Base-by-base conservation (phyloP, 139 green algal species). In the Eudorina sp. region DNA sequence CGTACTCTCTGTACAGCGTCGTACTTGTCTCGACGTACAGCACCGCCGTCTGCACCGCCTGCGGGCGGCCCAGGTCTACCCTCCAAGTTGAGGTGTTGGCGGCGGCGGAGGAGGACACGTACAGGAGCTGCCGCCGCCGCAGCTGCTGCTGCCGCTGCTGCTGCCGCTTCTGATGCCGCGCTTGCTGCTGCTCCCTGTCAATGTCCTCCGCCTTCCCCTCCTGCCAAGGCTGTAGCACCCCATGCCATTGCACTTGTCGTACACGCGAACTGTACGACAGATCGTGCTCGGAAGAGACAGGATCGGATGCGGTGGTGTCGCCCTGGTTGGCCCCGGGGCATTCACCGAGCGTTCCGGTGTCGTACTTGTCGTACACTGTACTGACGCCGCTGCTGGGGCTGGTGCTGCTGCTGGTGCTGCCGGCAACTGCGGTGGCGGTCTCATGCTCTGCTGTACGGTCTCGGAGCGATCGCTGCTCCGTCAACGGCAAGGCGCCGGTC, bases 51-150 rank as follows among this genome's bases (percentile, higher is more conserved):
- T n/a, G 53, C 2, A 86, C 60, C 0, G 29, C 38, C 80, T 36
- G 80, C n/a, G 55, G 27, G 7, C 13, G 4, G 3, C 80, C 80
- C 58, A 86, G 60, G 41, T 86, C 80, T 41, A 86, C 80, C 0
- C 60, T 43, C 80, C 80, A 86, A 1, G 21, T 43, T 9, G 78
- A 41, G 13, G 78, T 85, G 58, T 53, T 58, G 40, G 58, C 13
- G 40, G 40, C 8, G 3, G 40, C 0, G 18, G 55, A 34, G 14
- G 21, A 29, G 40, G 9, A 75, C 31, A 66, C 7, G 4, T 43
- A 11, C 36, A 60, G n/a, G 31, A 70, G 76, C 76, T 69, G 51
- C 38, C 34, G 70, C 74, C 27, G 70, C 74, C 46, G 7, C 23
- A 16, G 16, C 70, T 36, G 14, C 1, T 55, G 70, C 40, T 55